These are phyloP conservation scores for Neotropicomus parvogracilis DNA, from an alignment of 1,284 basidiomycete species.

Conservation along the genomic window DNA sequence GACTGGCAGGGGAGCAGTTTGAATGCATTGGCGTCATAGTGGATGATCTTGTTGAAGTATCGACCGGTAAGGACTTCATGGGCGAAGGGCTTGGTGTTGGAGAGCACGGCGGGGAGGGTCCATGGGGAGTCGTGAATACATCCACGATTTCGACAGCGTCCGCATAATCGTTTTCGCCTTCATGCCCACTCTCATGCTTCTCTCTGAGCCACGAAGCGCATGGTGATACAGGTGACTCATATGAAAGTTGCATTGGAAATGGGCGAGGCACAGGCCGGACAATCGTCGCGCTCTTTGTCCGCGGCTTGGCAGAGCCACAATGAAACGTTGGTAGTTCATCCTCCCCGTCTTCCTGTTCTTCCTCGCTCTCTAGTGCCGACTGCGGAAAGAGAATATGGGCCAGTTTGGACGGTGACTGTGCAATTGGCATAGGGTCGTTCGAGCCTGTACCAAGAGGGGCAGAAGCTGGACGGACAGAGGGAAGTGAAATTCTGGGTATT, in stretches of 20 bases:
- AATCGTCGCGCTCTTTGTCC: not conserved
- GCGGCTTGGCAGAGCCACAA: slow-evolving; percentile 7
- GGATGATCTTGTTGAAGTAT: not conserved
- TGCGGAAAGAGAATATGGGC: slow-evolving; percentile 9
- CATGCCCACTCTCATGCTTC: not conserved
- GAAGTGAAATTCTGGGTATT: not conserved
- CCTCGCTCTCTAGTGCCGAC: slow-evolving; percentile 12
- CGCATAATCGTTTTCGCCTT: not conserved
- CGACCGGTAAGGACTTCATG: not conserved
- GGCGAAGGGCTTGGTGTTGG: slow-evolving; percentile 22
- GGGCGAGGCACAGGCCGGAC: slow-evolving; percentile 15
- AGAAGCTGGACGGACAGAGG: not conserved
- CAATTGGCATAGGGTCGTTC: not conserved
- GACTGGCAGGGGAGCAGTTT: slow-evolving; percentile 9
- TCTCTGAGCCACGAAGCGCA: not conserved
- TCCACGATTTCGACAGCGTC: slow-evolving; percentile 19
- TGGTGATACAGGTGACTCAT: slow-evolving; percentile 1
- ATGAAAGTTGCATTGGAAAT: slow-evolving; percentile 27
- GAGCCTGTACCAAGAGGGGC: not conserved
- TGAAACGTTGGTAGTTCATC: slow-evolving; percentile 24
- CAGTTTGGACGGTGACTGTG: slow-evolving; percentile 19
- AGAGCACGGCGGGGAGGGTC: slow-evolving; percentile 22
- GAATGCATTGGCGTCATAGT: not conserved
- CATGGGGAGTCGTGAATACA: slow-evolving; percentile 23
- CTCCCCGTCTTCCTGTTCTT: slow-evolving; percentile 11